Conservation (phyloP, 2,329 filamentous ascomycete species). For the Elsinoe australis region DNA sequence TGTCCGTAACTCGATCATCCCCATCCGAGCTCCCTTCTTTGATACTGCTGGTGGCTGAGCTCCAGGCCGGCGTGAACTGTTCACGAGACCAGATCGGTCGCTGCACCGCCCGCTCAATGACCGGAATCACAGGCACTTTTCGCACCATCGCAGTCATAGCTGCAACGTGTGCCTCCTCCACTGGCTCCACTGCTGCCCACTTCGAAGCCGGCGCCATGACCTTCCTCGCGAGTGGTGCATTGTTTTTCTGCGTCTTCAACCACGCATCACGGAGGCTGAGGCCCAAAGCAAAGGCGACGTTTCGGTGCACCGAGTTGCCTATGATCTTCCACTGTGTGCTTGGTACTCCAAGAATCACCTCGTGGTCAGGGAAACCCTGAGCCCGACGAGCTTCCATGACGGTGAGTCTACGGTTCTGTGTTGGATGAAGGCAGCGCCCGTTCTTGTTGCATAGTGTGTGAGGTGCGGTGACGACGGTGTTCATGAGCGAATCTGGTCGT, state of each 20-base stretch:
- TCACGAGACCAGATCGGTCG: background rate
- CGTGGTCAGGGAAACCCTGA: constrained; percentile 63
- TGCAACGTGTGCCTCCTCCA: background rate
- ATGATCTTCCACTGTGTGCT: constrained; percentile 56
- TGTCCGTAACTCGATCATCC: too few species aligned
- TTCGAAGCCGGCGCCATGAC: too few species aligned
- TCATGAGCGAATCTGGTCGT: constrained; percentile 46
- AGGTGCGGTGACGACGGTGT: constrained; percentile 54
- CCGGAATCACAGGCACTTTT: too few species aligned
- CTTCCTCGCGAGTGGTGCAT: background rate
- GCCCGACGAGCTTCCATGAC: constrained; percentile 61
- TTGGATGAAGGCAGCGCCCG: constrained; percentile 57
- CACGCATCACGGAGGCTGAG: constrained; percentile 28
- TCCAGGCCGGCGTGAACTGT: background rate
- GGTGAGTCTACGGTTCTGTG: constrained; percentile 52
- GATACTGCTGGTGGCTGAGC: background rate
- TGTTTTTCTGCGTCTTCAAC: background rate
- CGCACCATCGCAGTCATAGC: background rate
- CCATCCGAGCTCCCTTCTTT: too few species aligned
- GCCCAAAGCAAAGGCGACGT: constrained; percentile 60
- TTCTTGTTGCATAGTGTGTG: constrained; percentile 48
- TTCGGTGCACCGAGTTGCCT: constrained; percentile 69
- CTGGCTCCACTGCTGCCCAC: background rate
- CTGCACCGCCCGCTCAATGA: too few species aligned
- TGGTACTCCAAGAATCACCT: constrained; percentile 56